These are phyloP conservation scores for Chaetomium fimeti DNA, from an alignment of 495 filamentous ascomycete species.

Conservation along the genomic window DNA sequence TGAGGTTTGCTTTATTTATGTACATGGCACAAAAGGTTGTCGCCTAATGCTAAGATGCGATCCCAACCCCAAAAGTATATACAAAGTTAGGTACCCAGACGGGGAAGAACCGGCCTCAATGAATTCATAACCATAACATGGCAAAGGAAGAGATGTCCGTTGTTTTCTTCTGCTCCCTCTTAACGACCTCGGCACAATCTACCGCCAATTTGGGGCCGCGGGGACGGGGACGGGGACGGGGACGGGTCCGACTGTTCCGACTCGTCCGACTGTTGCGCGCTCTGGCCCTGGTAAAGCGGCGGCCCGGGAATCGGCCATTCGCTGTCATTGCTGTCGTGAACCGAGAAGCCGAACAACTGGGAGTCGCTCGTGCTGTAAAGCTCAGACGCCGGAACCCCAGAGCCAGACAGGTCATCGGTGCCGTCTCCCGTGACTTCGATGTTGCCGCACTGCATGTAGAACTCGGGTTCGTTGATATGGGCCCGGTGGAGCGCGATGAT, in stretches of 20 bases:
- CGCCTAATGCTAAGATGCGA: background rate
- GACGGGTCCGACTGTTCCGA: background rate
- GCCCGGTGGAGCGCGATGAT: conserved; percentile 7
- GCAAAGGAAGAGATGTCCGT: background rate
- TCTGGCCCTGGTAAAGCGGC: background rate
- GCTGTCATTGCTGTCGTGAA: background rate
- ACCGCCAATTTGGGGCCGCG: background rate
- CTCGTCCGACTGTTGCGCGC: background rate
- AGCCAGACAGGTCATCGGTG: conserved; percentile 1
- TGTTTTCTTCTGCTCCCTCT: background rate
- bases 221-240: too few relatives aligned
- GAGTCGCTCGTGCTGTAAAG: conserved; percentile 2
- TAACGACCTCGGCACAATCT: background rate
- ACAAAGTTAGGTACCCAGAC: background rate
- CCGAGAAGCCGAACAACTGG: conserved; percentile 8
- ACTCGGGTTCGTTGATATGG: conserved; percentile 5
- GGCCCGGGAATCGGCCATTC: conserved; percentile 5
- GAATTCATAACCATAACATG: background rate
- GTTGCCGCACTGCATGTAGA: conserved; percentile 9
- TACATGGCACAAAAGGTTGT: background rate
- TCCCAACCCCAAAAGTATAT: background rate
- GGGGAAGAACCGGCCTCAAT: background rate
- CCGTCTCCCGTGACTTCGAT: background rate
- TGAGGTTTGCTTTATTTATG: too few relatives aligned
- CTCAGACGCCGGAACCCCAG: background rate